Evolutionary conservation across 2,329 filamentous ascomycete genomes (phyloP).

Genomic region (Paecilomyces variotii): DNA sequence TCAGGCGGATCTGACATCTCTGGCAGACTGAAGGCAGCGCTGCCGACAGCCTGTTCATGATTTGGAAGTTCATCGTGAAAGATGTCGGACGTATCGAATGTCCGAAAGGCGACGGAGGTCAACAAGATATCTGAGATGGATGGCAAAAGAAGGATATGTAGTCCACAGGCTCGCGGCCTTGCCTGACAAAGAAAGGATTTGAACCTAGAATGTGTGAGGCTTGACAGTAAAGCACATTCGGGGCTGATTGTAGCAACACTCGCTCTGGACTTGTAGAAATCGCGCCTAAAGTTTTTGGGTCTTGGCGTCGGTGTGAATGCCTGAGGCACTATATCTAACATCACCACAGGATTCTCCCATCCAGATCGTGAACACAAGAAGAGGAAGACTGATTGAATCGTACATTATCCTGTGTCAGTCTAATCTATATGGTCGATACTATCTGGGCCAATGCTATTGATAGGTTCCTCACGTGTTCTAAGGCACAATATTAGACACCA

Average conservation of each 20-base stretch:
- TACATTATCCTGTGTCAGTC: too few species aligned
- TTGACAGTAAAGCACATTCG: neutral
- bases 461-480: too few species aligned
- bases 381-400: too few species aligned
- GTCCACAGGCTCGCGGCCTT: neutral
- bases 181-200: neutral
- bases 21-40: slow-evolving; percentile 24
- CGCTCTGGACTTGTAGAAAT: neutral
- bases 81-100: neutral
- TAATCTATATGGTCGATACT: too few species aligned
- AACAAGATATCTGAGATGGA: neutral
- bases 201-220: neutral
- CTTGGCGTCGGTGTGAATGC: slow-evolving; percentile 5
- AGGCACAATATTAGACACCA: too few species aligned
- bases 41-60: slow-evolving; percentile 23
- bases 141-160: neutral
- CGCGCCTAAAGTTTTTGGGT: slow-evolving; percentile 1
- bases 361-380: neutral
- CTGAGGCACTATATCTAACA: neutral
- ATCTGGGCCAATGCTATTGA: too few species aligned
- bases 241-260: neutral
- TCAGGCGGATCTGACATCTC: slow-evolving; percentile 15
- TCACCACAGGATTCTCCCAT: neutral
- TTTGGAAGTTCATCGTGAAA: slow-evolving; percentile 23
- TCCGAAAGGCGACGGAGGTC: neutral